phyloP scores from a whole-genome alignment of 2,329 filamentous ascomycete genomes.

The Corniculantispora saksenae region DNA sequence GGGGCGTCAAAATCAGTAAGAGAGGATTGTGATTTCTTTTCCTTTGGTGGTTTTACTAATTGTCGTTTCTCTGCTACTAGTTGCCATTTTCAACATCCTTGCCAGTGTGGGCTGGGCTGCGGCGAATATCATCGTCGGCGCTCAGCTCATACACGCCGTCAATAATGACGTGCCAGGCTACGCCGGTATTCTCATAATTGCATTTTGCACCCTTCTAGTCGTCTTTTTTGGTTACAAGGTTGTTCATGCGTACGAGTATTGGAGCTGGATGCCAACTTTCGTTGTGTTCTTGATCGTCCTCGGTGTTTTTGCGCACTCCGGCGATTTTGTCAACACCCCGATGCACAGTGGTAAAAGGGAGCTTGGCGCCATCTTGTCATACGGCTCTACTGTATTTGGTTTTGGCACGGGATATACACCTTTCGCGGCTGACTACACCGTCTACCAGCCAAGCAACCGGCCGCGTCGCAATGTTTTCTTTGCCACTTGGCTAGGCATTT shows the following conservation, averaged over 20 bases:
- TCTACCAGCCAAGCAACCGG: constrained; percentile 66
- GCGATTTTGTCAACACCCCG: constrained; percentile 62
- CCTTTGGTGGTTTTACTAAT: constrained; percentile 21
- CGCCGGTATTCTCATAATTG: constrained; percentile 72
- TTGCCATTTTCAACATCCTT: constrained; percentile 69
- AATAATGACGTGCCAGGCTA: constrained; percentile 67
- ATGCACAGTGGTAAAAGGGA: constrained; percentile 61
- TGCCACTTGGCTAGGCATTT: constrained; percentile 66
- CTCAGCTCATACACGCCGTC: constrained; percentile 71
- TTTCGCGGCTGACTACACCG: constrained; percentile 73
- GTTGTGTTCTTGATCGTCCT: constrained; percentile 72
- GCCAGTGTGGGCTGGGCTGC: constrained; percentile 73
- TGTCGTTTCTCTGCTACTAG: constrained; percentile 33
- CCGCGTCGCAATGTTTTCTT: constrained; percentile 62
- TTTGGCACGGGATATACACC: constrained; percentile 75
- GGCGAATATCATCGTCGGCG: constrained; percentile 75
- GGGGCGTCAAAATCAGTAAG: constrained; percentile 66
- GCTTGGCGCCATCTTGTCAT: constrained; percentile 65
- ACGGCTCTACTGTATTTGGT: constrained; percentile 70
- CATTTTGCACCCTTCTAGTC: constrained; percentile 65
- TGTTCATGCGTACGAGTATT: constrained; percentile 74
- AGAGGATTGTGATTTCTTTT: no score
- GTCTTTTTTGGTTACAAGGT: constrained; percentile 75
- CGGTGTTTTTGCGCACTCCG: constrained; percentile 67
- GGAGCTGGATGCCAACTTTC: constrained; percentile 71